Evolutionary conservation across 2,329 filamentous ascomycete genomes (phyloP).

Genomic region (Coniochaeta ligniaria): DNA sequence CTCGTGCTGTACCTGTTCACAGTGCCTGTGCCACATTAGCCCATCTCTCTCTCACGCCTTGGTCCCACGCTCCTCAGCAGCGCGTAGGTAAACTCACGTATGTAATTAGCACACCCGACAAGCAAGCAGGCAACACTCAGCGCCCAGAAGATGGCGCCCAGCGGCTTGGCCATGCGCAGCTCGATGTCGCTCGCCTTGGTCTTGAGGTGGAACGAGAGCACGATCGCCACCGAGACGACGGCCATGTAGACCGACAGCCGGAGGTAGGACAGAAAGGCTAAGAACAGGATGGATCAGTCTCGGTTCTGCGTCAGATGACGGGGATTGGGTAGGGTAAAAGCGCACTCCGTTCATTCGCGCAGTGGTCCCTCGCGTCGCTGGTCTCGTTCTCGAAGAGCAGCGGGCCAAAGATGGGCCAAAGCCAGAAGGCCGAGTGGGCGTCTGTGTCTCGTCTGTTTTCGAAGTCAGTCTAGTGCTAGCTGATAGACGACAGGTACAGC

Average conservation of each 20-base stretch:
- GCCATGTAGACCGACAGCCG: conserved; percentile 86
- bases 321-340: neutral
- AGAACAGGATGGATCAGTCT: neutral
- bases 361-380: conserved; percentile 71
- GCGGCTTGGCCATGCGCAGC: conserved; percentile 68
- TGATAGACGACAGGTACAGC: no score
- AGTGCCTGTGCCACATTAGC: conserved; percentile 36
- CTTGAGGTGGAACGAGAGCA: conserved; percentile 89
- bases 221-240: conserved; percentile 81
- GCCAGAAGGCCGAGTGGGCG: conserved; percentile 40
- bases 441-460: conserved; percentile 11
- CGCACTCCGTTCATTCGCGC: conserved; percentile 68
- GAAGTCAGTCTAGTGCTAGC: no score
- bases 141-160: conserved; percentile 84
- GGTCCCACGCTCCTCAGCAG: no score
- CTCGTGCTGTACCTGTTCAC: conserved; percentile 74
- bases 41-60: neutral
- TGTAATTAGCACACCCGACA: conserved; percentile 79
- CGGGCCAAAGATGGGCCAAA: conserved; percentile 57
- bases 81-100: conserved; percentile 49
- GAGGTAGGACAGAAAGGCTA: conserved; percentile 82
- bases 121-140: conserved; percentile 70
- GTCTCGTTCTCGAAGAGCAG: conserved; percentile 68
- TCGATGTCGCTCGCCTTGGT: conserved; percentile 63
- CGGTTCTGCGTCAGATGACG: no score